Evolutionary conservation across 2,329 filamentous ascomycete species (phyloP), one percentile per base, ranked within the genome.

Genomic region (Diplodia sapinea): DNA sequence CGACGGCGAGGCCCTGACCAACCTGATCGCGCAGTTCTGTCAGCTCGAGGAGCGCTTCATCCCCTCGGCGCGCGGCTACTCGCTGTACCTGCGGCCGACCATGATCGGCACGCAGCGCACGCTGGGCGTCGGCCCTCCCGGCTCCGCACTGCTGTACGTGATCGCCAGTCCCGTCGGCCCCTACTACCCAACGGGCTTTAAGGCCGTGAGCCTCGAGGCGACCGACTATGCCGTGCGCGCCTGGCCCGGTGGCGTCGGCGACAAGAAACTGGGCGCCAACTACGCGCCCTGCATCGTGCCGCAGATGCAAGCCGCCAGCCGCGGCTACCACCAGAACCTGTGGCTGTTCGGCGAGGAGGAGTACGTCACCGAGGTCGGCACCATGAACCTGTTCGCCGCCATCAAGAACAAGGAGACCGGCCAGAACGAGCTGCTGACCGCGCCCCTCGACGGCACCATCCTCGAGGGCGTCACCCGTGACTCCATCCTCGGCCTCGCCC

Each of bases 231-330:
- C 94, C 66, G 93, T 97, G 70, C 93, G 95, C 72, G 95, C 95
- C 68, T 99, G 95, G 95, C 95, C 95, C 56, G 95, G 95, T 69
- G 95, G 95, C 77, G 94, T 97, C 38, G 95, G 95, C 74, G 93
- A 98, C 84, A 96, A 95, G 88, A 99, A 99, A 84, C 89, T 99
- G 40, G 95, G 95, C 70, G 95, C 94, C 76, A 99, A 99, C 87
- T 99, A 99, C 79, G 95, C 95, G n/a, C 95, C 95, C 6, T 98
- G 95, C 83, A 94, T 99, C 75, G 84, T 98, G n/a, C 95, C 95
- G 20, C 95, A 99, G 82, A 87, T 95, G 74, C 88, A 97, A 81
- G 95, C 95, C 51, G 93, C 93, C 55, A 91, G 89, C 79, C 88
- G 93, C 67, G 95, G 95, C 26, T 97, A 94, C 86, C 94, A 98